phyloP scores from a whole-genome alignment of 176 grass and related monocot species.

The Carex kokanica region DNA sequence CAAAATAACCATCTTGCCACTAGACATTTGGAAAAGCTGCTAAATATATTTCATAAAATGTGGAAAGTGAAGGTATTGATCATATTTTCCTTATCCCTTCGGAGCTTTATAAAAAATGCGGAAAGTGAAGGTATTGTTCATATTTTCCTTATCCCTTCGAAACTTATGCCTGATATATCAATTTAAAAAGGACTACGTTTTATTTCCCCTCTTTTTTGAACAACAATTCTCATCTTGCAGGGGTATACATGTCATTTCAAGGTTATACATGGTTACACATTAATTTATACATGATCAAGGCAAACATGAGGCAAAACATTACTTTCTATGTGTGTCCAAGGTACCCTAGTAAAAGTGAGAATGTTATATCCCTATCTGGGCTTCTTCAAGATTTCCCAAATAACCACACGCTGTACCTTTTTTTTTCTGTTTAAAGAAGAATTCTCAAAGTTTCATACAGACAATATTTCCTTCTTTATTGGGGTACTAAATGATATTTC shows the following conservation, averaged over 20 bases:
- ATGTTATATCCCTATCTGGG: neutral
- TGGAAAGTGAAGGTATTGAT: neutral
- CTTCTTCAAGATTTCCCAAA: neutral
- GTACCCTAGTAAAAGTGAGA: neutral
- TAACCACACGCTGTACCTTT: neutral
- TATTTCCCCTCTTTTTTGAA: neutral
- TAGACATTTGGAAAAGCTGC: neutral
- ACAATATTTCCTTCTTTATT: neutral
- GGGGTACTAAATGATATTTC: neutral
- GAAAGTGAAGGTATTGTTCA: neutral
- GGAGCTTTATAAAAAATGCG: neutral
- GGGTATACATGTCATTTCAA: neutral
- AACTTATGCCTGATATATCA: neutral
- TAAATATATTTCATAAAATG: neutral
- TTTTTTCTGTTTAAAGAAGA: neutral
- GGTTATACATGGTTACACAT: neutral
- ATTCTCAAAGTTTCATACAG: neutral
- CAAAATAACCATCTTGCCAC: neutral
- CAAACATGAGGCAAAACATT: neutral
- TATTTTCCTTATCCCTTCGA: neutral
- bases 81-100: neutral
- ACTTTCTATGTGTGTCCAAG: neutral
- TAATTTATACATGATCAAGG: neutral
- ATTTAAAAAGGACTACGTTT: too few relatives aligned
- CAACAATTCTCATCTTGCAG: neutral